Evolutionary conservation across 78 protist species (phyloP).

Genomic region (Isochrysis galbana): DNA sequence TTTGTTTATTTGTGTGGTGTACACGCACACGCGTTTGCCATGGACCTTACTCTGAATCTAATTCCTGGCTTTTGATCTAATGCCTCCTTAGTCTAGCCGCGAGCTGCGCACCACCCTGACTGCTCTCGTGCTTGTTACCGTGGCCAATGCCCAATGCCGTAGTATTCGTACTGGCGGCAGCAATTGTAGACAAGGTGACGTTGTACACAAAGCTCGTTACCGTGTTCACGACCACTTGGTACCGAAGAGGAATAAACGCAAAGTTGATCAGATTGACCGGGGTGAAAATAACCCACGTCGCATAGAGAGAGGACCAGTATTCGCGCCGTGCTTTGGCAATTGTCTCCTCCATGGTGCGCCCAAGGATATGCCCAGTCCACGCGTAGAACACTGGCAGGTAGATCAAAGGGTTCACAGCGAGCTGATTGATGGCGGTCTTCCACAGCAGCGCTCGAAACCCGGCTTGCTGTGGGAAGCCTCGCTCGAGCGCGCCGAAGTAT

Average conservation of each 20-base stretch:
- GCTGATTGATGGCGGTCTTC: background rate
- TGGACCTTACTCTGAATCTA: too few relatives aligned
- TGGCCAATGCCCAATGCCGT: too few relatives aligned
- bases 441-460: background rate
- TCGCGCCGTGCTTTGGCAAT: background rate
- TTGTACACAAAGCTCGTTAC: background rate
- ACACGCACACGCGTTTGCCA: too few relatives aligned
- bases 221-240: background rate
- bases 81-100: too few relatives aligned
- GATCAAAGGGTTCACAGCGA: background rate
- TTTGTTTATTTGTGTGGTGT: too few relatives aligned
- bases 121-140: too few relatives aligned
- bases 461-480: background rate
- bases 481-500: background rate
- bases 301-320: background rate
- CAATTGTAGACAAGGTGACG: background rate
- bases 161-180: too few relatives aligned
- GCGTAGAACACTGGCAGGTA: background rate
- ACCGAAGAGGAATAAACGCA: background rate
- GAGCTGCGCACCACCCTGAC: too few relatives aligned
- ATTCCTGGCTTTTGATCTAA: too few relatives aligned
- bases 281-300: background rate
- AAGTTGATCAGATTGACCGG: background rate
- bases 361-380: background rate
- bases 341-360: background rate